Evolutionary conservation across 192 early-diverging fungal genomes (phyloP).

Genomic region (Coemansia sp.): DNA sequence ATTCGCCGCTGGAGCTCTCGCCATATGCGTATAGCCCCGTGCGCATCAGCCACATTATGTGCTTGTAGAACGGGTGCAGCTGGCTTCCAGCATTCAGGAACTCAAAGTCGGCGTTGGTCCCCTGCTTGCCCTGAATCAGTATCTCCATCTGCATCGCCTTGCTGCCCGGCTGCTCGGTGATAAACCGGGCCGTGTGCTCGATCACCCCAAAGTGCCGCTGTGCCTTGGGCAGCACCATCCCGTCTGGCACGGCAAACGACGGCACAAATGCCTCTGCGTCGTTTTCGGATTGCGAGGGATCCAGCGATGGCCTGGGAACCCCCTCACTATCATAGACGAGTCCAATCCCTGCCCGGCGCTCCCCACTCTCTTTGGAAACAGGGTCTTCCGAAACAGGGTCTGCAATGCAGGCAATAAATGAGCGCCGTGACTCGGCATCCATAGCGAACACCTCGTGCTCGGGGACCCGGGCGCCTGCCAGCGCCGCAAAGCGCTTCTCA

Average conservation of each 20-base stretch:
- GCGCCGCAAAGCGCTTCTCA: conserved; percentile 10
- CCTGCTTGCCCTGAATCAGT: conserved; percentile 67
- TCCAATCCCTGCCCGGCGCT: background rate
- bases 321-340: background rate
- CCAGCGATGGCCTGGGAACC: background rate
- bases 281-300: no score
- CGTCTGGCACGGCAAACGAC: conserved; percentile 17
- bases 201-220: conserved; percentile 60
- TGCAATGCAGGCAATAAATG: conserved; percentile 7
- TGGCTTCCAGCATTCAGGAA: conserved; percentile 57
- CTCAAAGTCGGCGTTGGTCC: conserved; percentile 61
- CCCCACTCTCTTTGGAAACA: background rate
- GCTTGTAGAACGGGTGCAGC: conserved; percentile 68
- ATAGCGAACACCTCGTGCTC: conserved; percentile 13
- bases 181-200: conserved; percentile 64
- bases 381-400: background rate
- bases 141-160: conserved; percentile 61
- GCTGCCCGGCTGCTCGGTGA: conserved; percentile 45
- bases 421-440: conserved; percentile 5
- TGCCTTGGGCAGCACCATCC: conserved; percentile 41
- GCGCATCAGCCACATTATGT: conserved; percentile 57
- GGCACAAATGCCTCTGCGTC: conserved; percentile 1
- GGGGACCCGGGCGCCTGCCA: background rate
- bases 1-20: conserved; percentile 7
- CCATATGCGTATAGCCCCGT: conserved; percentile 54